Evolutionary conservation across 192 early-diverging fungal species (phyloP), one percentile per base, ranked within the genome.

Genomic region (Obelidium mucronatum): DNA sequence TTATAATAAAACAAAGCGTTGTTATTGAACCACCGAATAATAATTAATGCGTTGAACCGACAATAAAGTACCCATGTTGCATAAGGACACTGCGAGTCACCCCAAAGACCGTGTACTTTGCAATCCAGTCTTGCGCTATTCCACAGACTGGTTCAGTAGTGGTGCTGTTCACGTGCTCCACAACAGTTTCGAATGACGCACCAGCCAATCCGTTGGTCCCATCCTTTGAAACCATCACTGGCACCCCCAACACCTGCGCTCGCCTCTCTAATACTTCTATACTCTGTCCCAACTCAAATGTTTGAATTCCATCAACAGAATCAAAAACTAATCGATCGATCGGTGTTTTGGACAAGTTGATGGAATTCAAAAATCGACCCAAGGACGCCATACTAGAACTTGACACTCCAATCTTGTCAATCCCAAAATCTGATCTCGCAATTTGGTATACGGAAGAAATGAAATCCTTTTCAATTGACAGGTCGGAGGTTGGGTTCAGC

Each of bases 91-190:
- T 65, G 5, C 74, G 24, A 3, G 63, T 39, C 33, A 30, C 53
- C 1, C 35, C 28, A 35, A 67, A 76, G 11, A 66, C 62, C 37
- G 64, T 67, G 36, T 76, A 76, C 52, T 67, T 67, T 6, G 44
- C 62, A 34, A 67, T 36, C 74, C 74, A 76, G 13, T 52, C 61
- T 24, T 22, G 59, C 26, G 52, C 28, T 11, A 76, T 54, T 24
- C 22, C 22, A n/a, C 13, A 1, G 22, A 53, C 48, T 24, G n/a
- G 26, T 22, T 42, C 40, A 44, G 33, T 30, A 2, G 54, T 36
- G 8, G 17, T 13, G 4, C 40, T 42, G 15, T 58, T 42, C n/a
- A 42, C 6, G 11, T 42, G 69, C 0, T n/a, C 67, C 15, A 58
- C 33, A n/a, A 72, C 37, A 19, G 31, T 36, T 8, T 59, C 69